A percentile compares a stretch with the other conserved stretches of the same genome.
phyloP scores from a whole-genome alignment of 1,284 basidiomycete genomes.

The Somion occarium region DNA sequence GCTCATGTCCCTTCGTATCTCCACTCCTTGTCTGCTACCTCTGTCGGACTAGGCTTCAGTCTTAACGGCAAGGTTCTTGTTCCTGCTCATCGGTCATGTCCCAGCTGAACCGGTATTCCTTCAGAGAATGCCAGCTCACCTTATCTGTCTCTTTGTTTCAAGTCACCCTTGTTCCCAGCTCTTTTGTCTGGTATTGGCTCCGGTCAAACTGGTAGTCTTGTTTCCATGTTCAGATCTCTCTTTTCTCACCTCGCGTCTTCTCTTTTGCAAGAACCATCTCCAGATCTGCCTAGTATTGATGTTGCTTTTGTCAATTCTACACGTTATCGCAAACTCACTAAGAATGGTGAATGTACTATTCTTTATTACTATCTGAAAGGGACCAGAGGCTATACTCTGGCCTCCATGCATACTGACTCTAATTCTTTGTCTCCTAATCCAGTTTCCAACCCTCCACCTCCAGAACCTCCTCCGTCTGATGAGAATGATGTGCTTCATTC shows the following conservation, averaged over 20 bases:
- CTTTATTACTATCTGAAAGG: neutral
- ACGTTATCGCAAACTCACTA: neutral
- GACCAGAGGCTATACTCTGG: neutral
- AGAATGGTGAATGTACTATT: neutral
- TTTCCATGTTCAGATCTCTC: neutral
- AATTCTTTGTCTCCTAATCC: neutral
- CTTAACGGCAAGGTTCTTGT: slow-evolving; percentile 10
- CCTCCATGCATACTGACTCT: neutral
- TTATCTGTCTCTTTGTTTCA: neutral
- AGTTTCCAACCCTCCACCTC: slow-evolving; percentile 2
- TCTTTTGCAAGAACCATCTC: too few species aligned
- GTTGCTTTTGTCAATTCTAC: neutral
- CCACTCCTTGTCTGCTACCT: slow-evolving; percentile 1
- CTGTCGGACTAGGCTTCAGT: slow-evolving; percentile 16
- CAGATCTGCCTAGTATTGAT: too few species aligned
- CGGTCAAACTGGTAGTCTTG: neutral
- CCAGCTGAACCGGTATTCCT: neutral
- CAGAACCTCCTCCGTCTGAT: slow-evolving; percentile 1
- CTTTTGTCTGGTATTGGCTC: neutral
- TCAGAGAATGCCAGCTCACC: neutral
- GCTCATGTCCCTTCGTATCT: neutral
- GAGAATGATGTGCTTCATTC: slow-evolving; percentile 1
- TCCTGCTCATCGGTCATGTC: neutral
- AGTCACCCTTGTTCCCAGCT: neutral
- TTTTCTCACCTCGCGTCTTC: neutral